Base-by-base conservation (phyloP, 2,329 filamentous ascomycete genomes). In the Scedosporium minutisporum region DNA sequence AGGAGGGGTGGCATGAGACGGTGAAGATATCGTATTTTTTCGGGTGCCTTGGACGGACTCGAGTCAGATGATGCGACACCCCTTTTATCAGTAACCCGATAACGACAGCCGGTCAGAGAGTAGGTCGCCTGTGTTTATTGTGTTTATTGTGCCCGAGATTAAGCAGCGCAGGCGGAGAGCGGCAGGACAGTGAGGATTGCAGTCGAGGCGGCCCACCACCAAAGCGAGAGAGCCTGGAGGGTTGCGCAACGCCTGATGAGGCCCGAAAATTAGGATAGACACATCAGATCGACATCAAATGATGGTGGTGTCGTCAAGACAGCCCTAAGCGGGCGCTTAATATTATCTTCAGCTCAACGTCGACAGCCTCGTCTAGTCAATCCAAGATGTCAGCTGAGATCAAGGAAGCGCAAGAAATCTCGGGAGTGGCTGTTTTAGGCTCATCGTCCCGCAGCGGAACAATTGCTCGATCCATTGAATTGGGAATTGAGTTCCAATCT, bases 361-460 rank as follows among this genome's bases (percentile, higher is more conserved):
- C 58, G 23, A 14, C 7, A 41, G 58, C 58, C 58, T 61, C 59
- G 48, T 12, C 18, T 12, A 12, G 18, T 14, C 5, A 18, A 55
- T 7, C 23, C n/a, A 14, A 27, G 21, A 27, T 23, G 16, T 51
- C 25, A 53, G 25, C 27, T 61, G 25, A 61, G 59, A 61, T 53
- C 51, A 23, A n/a, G 48, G 48, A 25, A 53, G 10, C 21, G n/a
- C 48, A 55, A 55, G 51, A 25, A 55, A 55, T 23, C n/a, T 33
- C 48, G 27, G 60, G 59, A 48, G 29, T 61, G 60, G 60, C 60
- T 57, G 60, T 29, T 61, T 61, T 61, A 57, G 48, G 23, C n/a
- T 42, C 33, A 33, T 42, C 18, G n/a, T 57, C 60, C 60, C 60
- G 60, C 60, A 21, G 60, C 55, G 55, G 55, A 58, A 58, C 16